Base-by-base conservation (phyloP, 306 rosid species). In the Vigna nakashimae region DNA sequence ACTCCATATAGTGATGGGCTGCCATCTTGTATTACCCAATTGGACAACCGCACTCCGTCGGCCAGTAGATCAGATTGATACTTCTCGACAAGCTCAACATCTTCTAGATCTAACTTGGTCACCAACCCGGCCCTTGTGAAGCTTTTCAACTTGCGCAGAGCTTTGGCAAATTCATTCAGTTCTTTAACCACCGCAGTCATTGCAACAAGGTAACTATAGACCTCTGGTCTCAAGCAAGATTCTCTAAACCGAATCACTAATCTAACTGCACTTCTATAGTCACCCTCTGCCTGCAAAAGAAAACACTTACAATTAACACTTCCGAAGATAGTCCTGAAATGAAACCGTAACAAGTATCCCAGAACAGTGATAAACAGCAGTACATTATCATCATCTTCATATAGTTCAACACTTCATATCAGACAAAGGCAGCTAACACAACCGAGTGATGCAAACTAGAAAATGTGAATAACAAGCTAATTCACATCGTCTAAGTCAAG, bases 141-240 rank as follows among this genome's bases (percentile, higher is more conserved):
- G 76, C 82, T 59, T 81, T 89, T 92, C 84, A 95, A 80, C 84
- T 91, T 91, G 74, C 98, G 91, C 26, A 95, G 83, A 75, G 96
- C 88, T 87, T 95, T 95, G 14, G 89, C 90, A 14, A 95, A 77
- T 76, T 89, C 98, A 60, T 92, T 92, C 68, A 95, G 91, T 81
- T 92, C 99, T 83, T 95, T 95, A 60, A 95, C 98, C 72, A 90
- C 92, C 40, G 97, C 97, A 46, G 98, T 91, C 99, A 95, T 91
- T 45, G 98, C 99, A 65, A 91, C 84, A 58, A 95, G 97, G 79
- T 91, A 92, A 84, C 98, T 89, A 81, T 95, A 92, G 22, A 87
- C 87, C 90, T 95, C 99, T 42, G 99, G 97, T 86, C 81, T 89
- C 87, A 95, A 69, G 57, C 99, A 94, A 65, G 98, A 90, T 84